Evolutionary conservation across 2,329 filamentous ascomycete genomes (phyloP), one percentile per base, ranked within the genome.

Genomic region (Fusarium longipes): DNA sequence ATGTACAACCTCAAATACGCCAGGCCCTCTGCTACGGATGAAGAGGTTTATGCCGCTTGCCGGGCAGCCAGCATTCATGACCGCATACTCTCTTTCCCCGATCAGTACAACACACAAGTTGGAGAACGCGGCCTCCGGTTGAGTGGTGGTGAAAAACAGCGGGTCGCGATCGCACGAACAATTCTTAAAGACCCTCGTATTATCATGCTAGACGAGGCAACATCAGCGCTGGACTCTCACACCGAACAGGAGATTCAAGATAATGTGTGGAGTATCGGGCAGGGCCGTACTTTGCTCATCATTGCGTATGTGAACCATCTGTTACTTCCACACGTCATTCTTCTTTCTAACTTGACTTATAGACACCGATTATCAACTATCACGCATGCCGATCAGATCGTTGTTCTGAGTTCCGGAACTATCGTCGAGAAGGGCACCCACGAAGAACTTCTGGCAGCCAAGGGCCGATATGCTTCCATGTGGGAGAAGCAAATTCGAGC

Each of bases 1-100:
- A 96, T 97, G 93, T 97, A 97, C 81, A 97, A 97, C 75, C 83
- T 97, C 63, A 91, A 89, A 76, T 97, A 97, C 76, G 93, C 94
- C 61, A 95, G 95, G 67, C 92, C 92, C 40, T 79, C 86, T 27
- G 93, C 91, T 12, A 91, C 91, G 1, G 90, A 96, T 60, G 91
- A 95, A 70, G 89, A 97, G 27, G 89, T 97, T 3, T 91, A 89
- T 73, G 88, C 87, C 42, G 94, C 94, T 14, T 97, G 93, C 77
- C 86, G 87, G 65, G 93, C 93, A 24, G 93, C 94, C 18, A 95
- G 92, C 73, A 97, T 97, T 57, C 94, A 97, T 75, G 93, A 97
- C 68, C 93, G 93, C 75, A 97, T 97, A 71, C 82, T 96, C 79
- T 87, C 87, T 3, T 97, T 97, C 80, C 93, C 94, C 0, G 93